Conservation (phyloP, 2,329 filamentous ascomycete species). For the Periconia macrospinosa region DNA sequence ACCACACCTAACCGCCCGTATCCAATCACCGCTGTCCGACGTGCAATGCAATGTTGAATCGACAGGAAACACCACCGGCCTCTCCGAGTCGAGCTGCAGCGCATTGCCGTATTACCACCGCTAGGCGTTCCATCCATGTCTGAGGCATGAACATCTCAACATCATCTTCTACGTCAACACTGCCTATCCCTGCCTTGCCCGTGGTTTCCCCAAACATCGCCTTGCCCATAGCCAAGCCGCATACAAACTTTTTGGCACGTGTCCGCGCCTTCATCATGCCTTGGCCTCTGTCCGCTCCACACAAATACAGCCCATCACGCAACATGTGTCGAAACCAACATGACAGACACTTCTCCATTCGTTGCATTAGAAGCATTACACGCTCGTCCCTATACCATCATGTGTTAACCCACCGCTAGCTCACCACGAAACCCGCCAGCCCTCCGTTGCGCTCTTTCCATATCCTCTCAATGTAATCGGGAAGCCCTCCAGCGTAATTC, state of each 20-base stretch:
- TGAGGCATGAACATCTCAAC: conserved; percentile 19
- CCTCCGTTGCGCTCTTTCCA: conserved; percentile 8
- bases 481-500: conserved; percentile 11
- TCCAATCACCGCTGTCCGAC: no score
- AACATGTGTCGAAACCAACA: background rate
- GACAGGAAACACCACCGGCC: background rate
- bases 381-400: background rate
- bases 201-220: no score
- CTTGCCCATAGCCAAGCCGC: background rate
- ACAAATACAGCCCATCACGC: background rate
- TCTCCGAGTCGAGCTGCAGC: background rate
- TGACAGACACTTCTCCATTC: background rate
- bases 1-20: no score
- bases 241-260: background rate
- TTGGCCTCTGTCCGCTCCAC: background rate
- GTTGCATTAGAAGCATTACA: background rate
- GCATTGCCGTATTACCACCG: background rate
- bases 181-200: background rate
- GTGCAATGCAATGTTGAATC: background rate
- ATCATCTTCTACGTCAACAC: conserved; percentile 3
- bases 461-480: conserved; percentile 8
- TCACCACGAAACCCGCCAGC: conserved; percentile 9
- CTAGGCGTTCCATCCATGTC: conserved; percentile 17
- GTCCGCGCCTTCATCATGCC: background rate
- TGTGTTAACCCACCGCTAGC: conserved; percentile 6